These are phyloP conservation scores for Gleditsia sinensis DNA, from an alignment of 306 rosid genomes.

Conservation along the genomic window DNA sequence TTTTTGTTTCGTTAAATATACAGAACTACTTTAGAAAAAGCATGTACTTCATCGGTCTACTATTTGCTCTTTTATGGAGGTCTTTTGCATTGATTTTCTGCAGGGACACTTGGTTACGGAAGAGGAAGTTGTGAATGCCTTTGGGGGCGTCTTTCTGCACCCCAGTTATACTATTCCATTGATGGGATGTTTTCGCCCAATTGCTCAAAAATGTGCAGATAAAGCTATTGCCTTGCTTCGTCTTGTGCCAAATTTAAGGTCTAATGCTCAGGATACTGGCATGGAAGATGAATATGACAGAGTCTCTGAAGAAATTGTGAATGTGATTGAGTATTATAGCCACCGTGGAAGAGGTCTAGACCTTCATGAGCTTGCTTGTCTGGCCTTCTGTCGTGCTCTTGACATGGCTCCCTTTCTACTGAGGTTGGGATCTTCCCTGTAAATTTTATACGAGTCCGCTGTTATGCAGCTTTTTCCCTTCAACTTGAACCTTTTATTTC, in stretches of 20 bases:
- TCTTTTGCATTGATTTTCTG: not conserved
- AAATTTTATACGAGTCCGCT: not conserved
- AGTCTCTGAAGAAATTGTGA: conserved; percentile 45
- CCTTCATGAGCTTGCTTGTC: conserved; percentile 88
- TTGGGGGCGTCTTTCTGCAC: conserved; percentile 69
- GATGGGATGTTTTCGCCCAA: conserved; percentile 74
- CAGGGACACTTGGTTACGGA: conserved; percentile 61
- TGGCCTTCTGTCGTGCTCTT: conserved; percentile 77
- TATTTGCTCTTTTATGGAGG: not conserved
- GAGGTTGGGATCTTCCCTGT: conserved; percentile 50
- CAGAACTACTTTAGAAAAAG: no score
- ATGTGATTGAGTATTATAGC: conserved; percentile 54
- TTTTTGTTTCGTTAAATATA: not conserved
- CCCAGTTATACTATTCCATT: conserved; percentile 68
- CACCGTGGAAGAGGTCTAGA: conserved; percentile 66
- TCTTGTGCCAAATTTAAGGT: conserved; percentile 63
- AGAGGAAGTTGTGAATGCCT: conserved; percentile 57
- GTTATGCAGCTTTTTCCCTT: not conserved
- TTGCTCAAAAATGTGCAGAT: conserved; percentile 53
- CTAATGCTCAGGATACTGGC: conserved; percentile 40
- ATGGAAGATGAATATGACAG: conserved; percentile 32
- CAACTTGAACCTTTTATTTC: conserved; percentile 1
- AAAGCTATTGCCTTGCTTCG: conserved; percentile 60
- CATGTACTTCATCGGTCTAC: not conserved
- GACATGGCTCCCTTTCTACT: conserved; percentile 65